Evolutionary conservation across 805 yeast species (phyloP).

Genomic region (Ogataea siamensis): DNA sequence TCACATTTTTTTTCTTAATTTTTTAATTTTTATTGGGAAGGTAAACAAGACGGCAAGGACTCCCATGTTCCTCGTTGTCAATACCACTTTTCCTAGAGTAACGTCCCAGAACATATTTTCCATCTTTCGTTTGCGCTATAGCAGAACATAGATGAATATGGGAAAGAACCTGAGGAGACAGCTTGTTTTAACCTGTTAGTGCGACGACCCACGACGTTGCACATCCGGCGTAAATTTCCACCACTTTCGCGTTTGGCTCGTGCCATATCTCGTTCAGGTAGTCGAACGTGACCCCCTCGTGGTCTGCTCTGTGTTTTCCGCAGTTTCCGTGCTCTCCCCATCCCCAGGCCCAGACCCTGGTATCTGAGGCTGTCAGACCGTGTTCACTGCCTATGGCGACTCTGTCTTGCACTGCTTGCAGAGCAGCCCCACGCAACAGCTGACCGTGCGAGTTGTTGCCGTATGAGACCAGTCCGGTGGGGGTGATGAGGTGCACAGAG

Average conservation of each 20-base stretch:
- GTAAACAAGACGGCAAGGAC: conserved; percentile 21
- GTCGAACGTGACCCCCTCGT: conserved; percentile 36
- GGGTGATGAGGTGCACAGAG: conserved; percentile 52
- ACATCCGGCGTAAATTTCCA: conserved; percentile 54
- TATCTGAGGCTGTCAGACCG: conserved; percentile 45
- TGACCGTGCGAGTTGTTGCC: conserved; percentile 86
- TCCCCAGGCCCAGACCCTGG: conserved; percentile 75
- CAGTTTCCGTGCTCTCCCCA: conserved; percentile 99
- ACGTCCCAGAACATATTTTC: conserved; percentile 78
- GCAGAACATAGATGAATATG: conserved; percentile 61
- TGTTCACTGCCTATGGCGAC: conserved; percentile 81
- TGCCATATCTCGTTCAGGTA: conserved; percentile 36
- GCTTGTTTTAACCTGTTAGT: conserved; percentile 21
- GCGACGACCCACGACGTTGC: conserved; percentile 63
- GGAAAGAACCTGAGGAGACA: conserved; percentile 78
- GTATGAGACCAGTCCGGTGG: conserved; percentile 38
- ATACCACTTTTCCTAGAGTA: conserved; percentile 63
- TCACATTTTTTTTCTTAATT: conserved; percentile 2
- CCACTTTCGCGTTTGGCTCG: conserved; percentile 24
- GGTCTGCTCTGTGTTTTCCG: conserved; percentile 40
- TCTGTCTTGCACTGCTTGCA: conserved; percentile 9
- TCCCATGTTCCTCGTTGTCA: conserved; percentile 29
- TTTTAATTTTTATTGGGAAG: conserved; percentile 14
- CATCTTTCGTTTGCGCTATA: conserved; percentile 49
- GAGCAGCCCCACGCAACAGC: conserved; percentile 30